These are phyloP conservation scores for Dalbergia oliveri DNA, from an alignment of 306 rosid genomes.

Conservation along the genomic window DNA sequence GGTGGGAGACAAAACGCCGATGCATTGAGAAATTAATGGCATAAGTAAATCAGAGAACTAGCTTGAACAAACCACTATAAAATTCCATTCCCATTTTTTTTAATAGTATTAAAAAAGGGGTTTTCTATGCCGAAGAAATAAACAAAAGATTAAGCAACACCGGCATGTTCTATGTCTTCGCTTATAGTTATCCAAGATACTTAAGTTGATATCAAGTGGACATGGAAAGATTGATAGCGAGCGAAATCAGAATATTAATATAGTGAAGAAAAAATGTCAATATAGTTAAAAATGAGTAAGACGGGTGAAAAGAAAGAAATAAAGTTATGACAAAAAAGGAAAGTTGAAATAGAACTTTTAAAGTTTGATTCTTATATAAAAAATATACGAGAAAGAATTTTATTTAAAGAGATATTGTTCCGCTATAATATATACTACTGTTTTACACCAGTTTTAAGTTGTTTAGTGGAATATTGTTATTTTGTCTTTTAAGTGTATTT, in stretches of 20 bases:
- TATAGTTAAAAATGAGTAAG: neutral
- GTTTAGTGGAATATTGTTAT: too few relatives aligned
- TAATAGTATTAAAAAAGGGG: neutral
- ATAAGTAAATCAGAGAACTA: neutral
- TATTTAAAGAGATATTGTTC: too few relatives aligned
- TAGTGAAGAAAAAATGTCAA: neutral
- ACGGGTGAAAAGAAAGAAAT: neutral
- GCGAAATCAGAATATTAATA: neutral
- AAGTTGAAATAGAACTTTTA: neutral
- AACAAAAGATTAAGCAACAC: neutral
- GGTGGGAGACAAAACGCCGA: conserved; percentile 60
- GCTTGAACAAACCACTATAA: conserved; percentile 21
- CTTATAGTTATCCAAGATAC: neutral
- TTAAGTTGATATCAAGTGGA: neutral
- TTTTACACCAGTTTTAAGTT: too few relatives aligned
- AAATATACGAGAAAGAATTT: too few relatives aligned
- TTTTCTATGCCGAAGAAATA: neutral
- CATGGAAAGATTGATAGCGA: neutral
- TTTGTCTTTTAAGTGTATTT: too few relatives aligned
- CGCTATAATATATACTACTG: too few relatives aligned
- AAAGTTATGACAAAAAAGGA: too few relatives aligned
- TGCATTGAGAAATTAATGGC: conserved; percentile 15
- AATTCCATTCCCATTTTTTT: neutral
- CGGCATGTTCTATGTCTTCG: neutral
- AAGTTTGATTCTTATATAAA: too few relatives aligned